phyloP scores from a whole-genome alignment of 805 yeast species.

The Metschnikowia colocasiae region DNA sequence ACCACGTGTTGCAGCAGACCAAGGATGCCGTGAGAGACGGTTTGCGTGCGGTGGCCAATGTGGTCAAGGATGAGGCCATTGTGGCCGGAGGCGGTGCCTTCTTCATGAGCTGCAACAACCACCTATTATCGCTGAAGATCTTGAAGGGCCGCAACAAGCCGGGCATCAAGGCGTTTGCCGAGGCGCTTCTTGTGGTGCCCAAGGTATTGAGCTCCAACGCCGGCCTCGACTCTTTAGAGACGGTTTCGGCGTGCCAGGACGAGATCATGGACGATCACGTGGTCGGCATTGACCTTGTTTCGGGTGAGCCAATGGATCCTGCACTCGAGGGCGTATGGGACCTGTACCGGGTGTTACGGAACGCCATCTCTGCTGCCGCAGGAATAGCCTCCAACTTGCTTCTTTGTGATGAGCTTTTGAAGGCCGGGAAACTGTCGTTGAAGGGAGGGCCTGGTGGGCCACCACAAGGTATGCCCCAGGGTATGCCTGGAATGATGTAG shows the following conservation, averaged over 20 bases:
- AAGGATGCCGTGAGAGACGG: slow-evolving; percentile 98
- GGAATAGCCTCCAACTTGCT: slow-evolving; percentile 91
- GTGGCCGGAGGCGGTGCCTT: slow-evolving; percentile 98
- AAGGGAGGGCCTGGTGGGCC: slow-evolving; percentile 44
- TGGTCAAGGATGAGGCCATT: slow-evolving; percentile 75
- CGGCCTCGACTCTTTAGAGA: slow-evolving; percentile 89
- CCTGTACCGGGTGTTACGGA: slow-evolving; percentile 88
- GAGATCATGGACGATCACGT: slow-evolving; percentile 74
- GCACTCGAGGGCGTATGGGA: slow-evolving; percentile 95
- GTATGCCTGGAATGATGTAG: slow-evolving; percentile 18
- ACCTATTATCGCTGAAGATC: slow-evolving; percentile 50
- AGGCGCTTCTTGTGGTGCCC: slow-evolving; percentile 85
- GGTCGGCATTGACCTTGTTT: slow-evolving; percentile 84
- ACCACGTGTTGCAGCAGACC: slow-evolving; percentile 83
- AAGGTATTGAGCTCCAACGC: slow-evolving; percentile 90
- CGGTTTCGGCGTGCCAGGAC: slow-evolving; percentile 85
- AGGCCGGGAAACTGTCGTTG: slow-evolving; percentile 93
- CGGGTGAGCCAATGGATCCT: slow-evolving; percentile 97
- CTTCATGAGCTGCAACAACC: slow-evolving; percentile 75
- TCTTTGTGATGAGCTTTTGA: slow-evolving; percentile 91
- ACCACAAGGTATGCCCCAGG: slow-evolving; percentile 17
- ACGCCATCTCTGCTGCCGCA: slow-evolving; percentile 86
- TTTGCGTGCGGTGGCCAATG: slow-evolving; percentile 88
- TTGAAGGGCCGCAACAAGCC: slow-evolving; percentile 83
- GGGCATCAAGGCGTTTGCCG: slow-evolving; percentile 92